Evolutionary conservation across 805 yeast genomes (phyloP).

Genomic region (Sugiyamaella qingdaonensis): DNA sequence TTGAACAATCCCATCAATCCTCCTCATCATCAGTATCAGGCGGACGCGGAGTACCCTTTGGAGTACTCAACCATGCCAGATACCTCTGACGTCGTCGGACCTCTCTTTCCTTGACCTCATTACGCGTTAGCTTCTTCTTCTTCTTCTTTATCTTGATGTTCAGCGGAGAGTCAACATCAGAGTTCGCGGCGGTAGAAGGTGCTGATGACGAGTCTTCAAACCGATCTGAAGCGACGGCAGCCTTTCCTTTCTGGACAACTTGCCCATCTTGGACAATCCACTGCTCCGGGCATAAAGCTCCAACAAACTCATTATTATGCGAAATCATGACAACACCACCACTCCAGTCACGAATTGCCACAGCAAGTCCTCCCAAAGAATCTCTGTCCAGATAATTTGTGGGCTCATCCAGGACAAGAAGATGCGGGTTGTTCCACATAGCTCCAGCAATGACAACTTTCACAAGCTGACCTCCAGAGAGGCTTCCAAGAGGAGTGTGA

Average conservation of each 20-base stretch:
- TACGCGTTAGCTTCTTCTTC: slow-evolving; percentile 97
- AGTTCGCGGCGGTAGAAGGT: slow-evolving; percentile 43
- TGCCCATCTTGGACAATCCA: slow-evolving; percentile 95
- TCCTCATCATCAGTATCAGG: slow-evolving; percentile 92
- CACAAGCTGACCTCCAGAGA: slow-evolving; percentile 97
- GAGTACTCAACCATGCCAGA: slow-evolving; percentile 89
- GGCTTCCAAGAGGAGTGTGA: slow-evolving; percentile 93
- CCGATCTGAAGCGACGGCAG: slow-evolving; percentile 67
- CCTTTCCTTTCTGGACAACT: slow-evolving; percentile 77
- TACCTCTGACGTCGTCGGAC: slow-evolving; percentile 93
- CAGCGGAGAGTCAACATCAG: slow-evolving; percentile 81
- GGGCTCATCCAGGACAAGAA: slow-evolving; percentile 96
- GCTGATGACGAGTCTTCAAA: slow-evolving; percentile 74
- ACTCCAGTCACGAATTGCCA: slow-evolving; percentile 95
- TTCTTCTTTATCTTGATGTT: slow-evolving; percentile 87
- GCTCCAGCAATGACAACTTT: slow-evolving; percentile 99
- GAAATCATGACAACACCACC: slow-evolving; percentile 99
- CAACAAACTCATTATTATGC: slow-evolving; percentile 94
- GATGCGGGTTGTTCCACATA: slow-evolving; percentile 99
- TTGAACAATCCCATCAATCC: slow-evolving; percentile 26
- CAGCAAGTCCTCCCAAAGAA: slow-evolving; percentile 94
- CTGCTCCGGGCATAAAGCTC: slow-evolving; percentile 97
- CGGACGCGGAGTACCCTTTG: slow-evolving; percentile 97
- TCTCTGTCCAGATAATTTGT: slow-evolving; percentile 99
- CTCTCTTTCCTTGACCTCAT: slow-evolving; percentile 85